Evolutionary conservation across 2,329 filamentous ascomycete species (phyloP).

Genomic region (Metarhizium robertsii): DNA sequence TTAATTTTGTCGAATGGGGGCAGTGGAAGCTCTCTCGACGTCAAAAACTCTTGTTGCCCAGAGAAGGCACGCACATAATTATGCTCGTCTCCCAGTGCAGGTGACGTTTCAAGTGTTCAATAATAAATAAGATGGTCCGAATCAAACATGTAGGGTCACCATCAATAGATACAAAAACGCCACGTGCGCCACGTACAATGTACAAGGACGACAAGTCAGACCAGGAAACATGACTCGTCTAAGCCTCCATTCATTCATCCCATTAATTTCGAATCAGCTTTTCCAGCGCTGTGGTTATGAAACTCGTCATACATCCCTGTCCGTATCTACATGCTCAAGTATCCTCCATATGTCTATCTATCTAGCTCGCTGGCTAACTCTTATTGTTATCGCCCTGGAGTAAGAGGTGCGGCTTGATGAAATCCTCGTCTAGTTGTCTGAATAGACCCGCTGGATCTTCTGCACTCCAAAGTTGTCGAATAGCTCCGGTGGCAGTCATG

Average conservation of each 20-base stretch:
- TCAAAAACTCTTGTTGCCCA: neutral
- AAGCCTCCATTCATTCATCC: neutral
- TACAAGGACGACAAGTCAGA: neutral
- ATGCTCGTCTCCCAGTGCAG: neutral
- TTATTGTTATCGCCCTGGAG: conserved; percentile 54
- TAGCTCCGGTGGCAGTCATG: conserved; percentile 65
- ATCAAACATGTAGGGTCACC: neutral
- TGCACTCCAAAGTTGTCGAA: conserved; percentile 71
- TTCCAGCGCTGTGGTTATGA: neutral
- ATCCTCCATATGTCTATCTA: neutral
- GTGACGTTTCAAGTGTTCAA: neutral
- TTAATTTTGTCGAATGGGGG: neutral
- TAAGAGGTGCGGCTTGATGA: conserved; percentile 84
- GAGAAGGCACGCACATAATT: neutral
- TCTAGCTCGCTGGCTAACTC: conserved; percentile 8
- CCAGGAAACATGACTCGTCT: neutral
- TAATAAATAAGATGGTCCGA: neutral
- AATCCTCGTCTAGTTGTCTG: conserved; percentile 87
- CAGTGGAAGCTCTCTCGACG: neutral
- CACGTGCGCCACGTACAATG: neutral
- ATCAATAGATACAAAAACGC: neutral
- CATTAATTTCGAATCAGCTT: neutral
- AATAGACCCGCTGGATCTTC: conserved; percentile 89
- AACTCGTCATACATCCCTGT: neutral
- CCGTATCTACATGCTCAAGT: neutral